Percentiles rank a stretch among this genome's conserved stretches.
These are phyloP conservation scores for Exserohilum turcica DNA, from an alignment of 2,329 filamentous ascomycete genomes.

Conservation along the genomic window DNA sequence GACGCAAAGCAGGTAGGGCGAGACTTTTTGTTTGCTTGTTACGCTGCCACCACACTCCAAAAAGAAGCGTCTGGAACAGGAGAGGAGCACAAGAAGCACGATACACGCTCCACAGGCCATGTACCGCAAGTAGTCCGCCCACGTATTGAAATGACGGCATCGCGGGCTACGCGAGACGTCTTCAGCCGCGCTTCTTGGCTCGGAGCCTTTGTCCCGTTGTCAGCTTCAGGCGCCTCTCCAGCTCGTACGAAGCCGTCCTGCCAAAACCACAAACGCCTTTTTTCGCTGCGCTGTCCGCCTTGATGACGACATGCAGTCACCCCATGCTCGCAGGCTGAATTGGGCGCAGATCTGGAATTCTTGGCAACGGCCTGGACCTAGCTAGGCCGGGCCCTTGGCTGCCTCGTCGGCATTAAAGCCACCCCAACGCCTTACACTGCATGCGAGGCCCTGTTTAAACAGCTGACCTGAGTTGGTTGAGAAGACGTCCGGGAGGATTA, in stretches of 20 bases:
- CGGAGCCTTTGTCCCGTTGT: not conserved
- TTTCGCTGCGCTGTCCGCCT: not conserved
- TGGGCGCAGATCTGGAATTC: conserved; percentile 17
- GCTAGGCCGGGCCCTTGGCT: conserved; percentile 4
- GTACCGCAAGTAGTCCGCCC: too few species aligned
- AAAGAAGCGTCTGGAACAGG: not conserved
- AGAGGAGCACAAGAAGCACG: conserved; percentile 3
- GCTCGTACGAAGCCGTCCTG: not conserved
- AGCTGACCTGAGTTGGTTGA: conserved; percentile 4
- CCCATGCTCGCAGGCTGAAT: conserved; percentile 5
- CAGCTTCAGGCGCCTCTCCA: not conserved
- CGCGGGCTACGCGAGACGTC: not conserved
- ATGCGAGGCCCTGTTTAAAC: not conserved
- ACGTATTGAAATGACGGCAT: not conserved
- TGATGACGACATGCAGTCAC: conserved; percentile 26
- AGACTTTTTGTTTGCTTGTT: not conserved
- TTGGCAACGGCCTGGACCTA: conserved; percentile 37
- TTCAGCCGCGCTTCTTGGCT: not conserved
- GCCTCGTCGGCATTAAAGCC: conserved; percentile 5
- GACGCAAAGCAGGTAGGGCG: not conserved
- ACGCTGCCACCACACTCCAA: not conserved
- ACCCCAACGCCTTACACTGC: conserved; percentile 5
- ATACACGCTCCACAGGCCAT: conserved; percentile 1
- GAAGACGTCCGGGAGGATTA: not conserved
- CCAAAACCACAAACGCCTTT: not conserved